Evolutionary conservation across 768 basidiomycete species (phyloP), one percentile per base, ranked within the genome.

Genomic region (Porphyrellus cyaneotinctus): DNA sequence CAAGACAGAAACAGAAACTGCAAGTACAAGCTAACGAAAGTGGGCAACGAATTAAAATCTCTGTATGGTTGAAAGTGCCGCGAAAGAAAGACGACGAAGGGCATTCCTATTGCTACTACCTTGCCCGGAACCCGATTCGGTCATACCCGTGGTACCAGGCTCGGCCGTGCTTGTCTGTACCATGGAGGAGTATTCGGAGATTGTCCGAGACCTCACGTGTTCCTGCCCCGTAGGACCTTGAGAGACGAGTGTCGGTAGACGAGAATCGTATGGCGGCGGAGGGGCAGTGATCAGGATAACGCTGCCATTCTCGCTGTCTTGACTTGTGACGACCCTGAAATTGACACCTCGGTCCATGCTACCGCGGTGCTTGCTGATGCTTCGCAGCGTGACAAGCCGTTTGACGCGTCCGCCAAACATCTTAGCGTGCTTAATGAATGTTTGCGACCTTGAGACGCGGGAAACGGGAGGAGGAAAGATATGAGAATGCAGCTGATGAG

Each of bases 281-380:
- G 59, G 65, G 14, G 68, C 68, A 41, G 50, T 56, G 58, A 70
- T 69, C 47, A 70, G 43, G 36, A 68, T 59, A 33, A 70, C 60
- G 45, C 65, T 70, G 17, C 55, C 69, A 30, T 62, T 54, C 31
- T 60, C 69, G 44, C 69, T 71, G n/a, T 65, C 69, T 43, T 57
- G 63, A 22, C 44, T 54, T 6, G 64, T 56, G 50, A 59, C 48
- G 14, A 65, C 32, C 36, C 55, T 58, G 10, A 60, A 60, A 23
- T 24, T 60, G 42, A 60, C 50, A 23, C 46, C 56, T 38, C 53
- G 51, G 53, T 64, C 64, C 56, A 66, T 64, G 35, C 54, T 59
- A 30, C 37, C 33, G 48, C 45, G 51, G 50, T 57, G 49, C 50
- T 45, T 59, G 43, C 42, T 48, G 9, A 33, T 43, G 13, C 23